phyloP scores from a whole-genome alignment of 2,329 filamentous ascomycete species.

The Calonectria honghensis region DNA sequence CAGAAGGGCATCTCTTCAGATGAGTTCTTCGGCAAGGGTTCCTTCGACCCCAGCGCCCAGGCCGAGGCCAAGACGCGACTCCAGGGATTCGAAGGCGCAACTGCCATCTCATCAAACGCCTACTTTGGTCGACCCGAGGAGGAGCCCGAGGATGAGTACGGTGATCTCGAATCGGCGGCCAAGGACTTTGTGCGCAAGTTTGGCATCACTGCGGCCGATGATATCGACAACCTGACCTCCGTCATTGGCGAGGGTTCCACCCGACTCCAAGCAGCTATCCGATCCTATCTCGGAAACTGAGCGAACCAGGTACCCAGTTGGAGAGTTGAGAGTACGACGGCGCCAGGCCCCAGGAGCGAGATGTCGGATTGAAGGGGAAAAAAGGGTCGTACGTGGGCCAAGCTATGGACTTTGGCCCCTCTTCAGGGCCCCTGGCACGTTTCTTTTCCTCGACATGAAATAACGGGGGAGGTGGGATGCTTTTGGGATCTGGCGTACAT shows the following conservation, averaged over 20 bases:
- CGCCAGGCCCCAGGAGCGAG: constrained; percentile 37
- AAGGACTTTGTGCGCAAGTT: constrained; percentile 98
- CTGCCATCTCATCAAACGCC: constrained; percentile 94
- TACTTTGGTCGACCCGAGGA: constrained; percentile 97
- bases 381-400: constrained; percentile 40
- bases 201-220: constrained; percentile 95
- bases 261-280: constrained; percentile 85
- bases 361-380: constrained; percentile 42
- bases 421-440: constrained; percentile 40
- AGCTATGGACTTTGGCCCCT: constrained; percentile 37
- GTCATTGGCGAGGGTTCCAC: constrained; percentile 90
- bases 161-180: constrained; percentile 92
- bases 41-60: constrained; percentile 87
- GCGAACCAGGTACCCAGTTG: background rate
- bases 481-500: constrained; percentile 57
- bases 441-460: constrained; percentile 48
- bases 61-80: constrained; percentile 91
- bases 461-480: constrained; percentile 47
- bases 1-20: constrained; percentile 99
- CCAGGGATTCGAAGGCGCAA: constrained; percentile 94
- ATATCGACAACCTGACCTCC: constrained; percentile 91
- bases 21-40: constrained; percentile 96
- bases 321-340: constrained; percentile 29
- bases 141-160: constrained; percentile 86
- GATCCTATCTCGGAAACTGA: constrained; percentile 78